These are phyloP conservation scores for Mychonastes homosphaera DNA, from an alignment of 139 green algal genomes.

Conservation along the genomic window DNA sequence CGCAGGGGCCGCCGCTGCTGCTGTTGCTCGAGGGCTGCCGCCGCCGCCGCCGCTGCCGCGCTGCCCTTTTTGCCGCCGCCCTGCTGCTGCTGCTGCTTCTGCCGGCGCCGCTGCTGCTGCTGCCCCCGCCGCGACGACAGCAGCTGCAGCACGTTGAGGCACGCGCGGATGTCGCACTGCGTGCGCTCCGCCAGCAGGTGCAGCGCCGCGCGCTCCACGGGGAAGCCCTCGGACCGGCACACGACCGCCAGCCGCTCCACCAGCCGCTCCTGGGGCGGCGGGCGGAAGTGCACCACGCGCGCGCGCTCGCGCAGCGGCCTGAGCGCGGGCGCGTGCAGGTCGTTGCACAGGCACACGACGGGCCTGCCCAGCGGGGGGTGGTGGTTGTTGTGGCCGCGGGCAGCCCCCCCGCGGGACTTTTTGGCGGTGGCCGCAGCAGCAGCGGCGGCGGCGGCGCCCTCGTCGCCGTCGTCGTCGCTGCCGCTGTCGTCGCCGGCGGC, in stretches of 20 bases:
- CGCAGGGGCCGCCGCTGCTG: background rate
- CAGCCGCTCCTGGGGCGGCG: slow-evolving; percentile 33
- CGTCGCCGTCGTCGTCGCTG: slow-evolving; percentile 14
- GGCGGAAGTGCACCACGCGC: slow-evolving; percentile 57
- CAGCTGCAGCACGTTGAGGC: slow-evolving; percentile 92
- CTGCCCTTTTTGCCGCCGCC: too few species aligned
- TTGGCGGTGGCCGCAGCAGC: background rate
- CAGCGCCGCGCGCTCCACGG: slow-evolving; percentile 32
- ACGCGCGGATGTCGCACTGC: slow-evolving; percentile 72
- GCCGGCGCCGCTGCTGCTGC: background rate
- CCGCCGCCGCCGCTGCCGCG: background rate
- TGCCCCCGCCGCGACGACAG: slow-evolving; percentile 24
- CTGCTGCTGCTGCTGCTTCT: too few species aligned
- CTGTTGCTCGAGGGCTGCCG: background rate
- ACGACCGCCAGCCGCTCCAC: slow-evolving; percentile 41
- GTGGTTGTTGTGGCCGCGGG: too few species aligned
- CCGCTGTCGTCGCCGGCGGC: slow-evolving; percentile 4
- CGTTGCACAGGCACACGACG: slow-evolving; percentile 96
- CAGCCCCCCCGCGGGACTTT: background rate
- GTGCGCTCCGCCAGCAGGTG: slow-evolving; percentile 27
- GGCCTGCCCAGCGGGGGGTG: slow-evolving; percentile 48
- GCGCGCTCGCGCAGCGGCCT: slow-evolving; percentile 71
- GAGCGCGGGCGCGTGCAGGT: slow-evolving; percentile 83
- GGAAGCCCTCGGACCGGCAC: slow-evolving; percentile 36
- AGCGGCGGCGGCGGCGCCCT: background rate